Percentiles rank a stretch among this genome's conserved stretches.
These are phyloP conservation scores for Xylaria castorea DNA, from an alignment of 495 filamentous ascomycete genomes.

Conservation along the genomic window DNA sequence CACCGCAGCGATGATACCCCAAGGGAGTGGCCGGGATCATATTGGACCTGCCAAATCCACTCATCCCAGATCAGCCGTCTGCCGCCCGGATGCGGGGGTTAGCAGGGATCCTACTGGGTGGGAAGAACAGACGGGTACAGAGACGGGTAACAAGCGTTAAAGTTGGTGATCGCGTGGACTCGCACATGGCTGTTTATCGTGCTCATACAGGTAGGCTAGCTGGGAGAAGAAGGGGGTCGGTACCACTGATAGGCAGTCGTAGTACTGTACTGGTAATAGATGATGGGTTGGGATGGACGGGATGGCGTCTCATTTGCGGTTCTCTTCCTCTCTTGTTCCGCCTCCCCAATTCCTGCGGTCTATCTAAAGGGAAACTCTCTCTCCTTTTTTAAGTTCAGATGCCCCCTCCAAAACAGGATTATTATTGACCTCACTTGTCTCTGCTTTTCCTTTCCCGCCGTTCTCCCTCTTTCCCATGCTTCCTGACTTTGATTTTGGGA, in stretches of 20 bases:
- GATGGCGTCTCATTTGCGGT: conserved; percentile 20
- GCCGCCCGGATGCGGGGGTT: conserved; percentile 14
- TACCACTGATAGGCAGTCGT: neutral
- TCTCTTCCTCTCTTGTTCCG: neutral
- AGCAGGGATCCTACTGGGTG: conserved; percentile 1
- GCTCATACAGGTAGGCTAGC: neutral
- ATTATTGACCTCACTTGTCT: neutral
- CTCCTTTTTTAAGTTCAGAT: neutral
- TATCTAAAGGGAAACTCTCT: neutral
- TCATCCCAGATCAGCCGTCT: conserved; percentile 14
- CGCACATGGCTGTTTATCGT: conserved; percentile 10
- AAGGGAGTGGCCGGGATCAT: neutral
- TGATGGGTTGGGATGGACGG: conserved; percentile 16
- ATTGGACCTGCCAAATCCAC: conserved; percentile 28
- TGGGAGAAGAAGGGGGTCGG: neutral
- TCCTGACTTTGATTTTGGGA: conserved; percentile 5
- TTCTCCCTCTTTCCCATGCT: neutral
- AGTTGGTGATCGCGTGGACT: conserved; percentile 7
- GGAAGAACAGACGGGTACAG: neutral
- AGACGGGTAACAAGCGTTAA: neutral
- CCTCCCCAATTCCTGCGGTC: neutral
- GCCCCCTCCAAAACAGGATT: conserved; percentile 10
- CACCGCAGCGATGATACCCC: conserved; percentile 16
- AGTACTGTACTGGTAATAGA: neutral
- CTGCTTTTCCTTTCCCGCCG: neutral